These are phyloP conservation scores for Tylopilus balloui DNA, from an alignment of 768 basidiomycete species.

Conservation along the genomic window DNA sequence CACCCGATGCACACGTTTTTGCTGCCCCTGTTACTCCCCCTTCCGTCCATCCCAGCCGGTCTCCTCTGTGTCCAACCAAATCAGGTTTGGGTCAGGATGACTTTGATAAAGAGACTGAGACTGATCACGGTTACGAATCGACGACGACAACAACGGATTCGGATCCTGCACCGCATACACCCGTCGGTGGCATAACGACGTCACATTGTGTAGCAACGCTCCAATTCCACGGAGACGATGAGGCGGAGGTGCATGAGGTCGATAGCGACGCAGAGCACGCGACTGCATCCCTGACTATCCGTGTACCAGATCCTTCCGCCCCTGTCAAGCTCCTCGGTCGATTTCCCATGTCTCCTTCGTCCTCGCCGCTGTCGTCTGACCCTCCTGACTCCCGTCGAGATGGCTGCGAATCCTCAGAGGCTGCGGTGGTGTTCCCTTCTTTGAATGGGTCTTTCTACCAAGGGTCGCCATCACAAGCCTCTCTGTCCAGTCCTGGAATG, in stretches of 20 bases:
- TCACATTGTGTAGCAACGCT: conserved; percentile 4
- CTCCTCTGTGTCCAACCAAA: conserved; percentile 1
- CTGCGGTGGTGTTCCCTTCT: conserved; percentile 22
- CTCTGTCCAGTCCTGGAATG: neutral
- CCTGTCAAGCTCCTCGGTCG: conserved; percentile 15
- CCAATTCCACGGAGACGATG: conserved; percentile 16
- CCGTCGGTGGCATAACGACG: conserved; percentile 11
- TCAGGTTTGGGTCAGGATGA: conserved; percentile 9
- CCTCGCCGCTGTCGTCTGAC: neutral
- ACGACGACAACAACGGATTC: conserved; percentile 27
- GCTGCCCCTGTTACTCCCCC: neutral
- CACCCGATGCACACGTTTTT: conserved; percentile 5
- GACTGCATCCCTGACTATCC: neutral
- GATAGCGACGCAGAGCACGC: conserved; percentile 5
- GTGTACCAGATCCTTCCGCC: conserved; percentile 13
- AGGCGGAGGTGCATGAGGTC: conserved; percentile 1
- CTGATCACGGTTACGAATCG: conserved; percentile 25
- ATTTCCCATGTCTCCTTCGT: conserved; percentile 7
- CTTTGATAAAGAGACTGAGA: conserved; percentile 21
- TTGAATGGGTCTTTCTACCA: conserved; percentile 24
- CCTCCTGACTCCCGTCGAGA: conserved; percentile 1
- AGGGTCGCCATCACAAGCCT: neutral
- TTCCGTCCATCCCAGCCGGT: neutral
- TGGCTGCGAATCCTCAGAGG: conserved; percentile 7
- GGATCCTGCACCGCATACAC: conserved; percentile 26